Base-by-base conservation (phyloP, 2,329 filamentous ascomycete species). In the Rhexocercosporidium sp. region DNA sequence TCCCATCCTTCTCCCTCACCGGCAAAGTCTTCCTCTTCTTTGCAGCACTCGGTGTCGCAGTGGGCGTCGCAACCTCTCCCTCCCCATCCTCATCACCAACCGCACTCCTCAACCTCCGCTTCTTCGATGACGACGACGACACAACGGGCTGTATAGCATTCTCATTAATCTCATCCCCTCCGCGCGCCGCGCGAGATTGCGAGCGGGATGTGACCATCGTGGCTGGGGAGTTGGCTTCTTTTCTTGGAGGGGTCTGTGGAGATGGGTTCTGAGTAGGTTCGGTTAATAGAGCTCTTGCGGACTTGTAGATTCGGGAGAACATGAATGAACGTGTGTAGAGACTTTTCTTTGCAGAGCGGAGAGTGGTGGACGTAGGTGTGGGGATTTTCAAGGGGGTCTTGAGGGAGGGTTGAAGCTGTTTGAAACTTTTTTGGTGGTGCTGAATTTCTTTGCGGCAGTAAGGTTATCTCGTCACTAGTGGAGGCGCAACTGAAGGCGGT, bases 11-110 rank as follows among this genome's bases (percentile, higher is more conserved):
- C 54, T 47, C 70, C 25, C 71, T 69, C 2, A 72, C 67, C 25
- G 72, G 72, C 22, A 71, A 51, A 64, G 59, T 59, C 51, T 72
- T 76, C 54, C 71, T 67, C 65, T 72, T 75, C 70, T 75, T 76
- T 49, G 70, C 61, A 1, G 51, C 46, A 27, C 51, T 71, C 18
- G 70, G 63, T 18, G 64, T 66, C n/a, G 37, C 57, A 61, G 59
- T 71, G 16, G 70, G 63, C 20, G 64, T 66, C n/a, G 37, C 57
- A 61, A 60, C 41, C 22, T 54, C 61, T 22, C 59, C 67, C 41
- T 53, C 49, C 34, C 51, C 54, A 5, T 66, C 56, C 39, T 46
- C 62, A n/a, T 56, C 44, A 18, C 47, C 29, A n/a, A 41, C 49
- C 39, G 34, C 16, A 16, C 34, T 64, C 53, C 65, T 65, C 51